These are phyloP conservation scores for Penicillium italicum DNA, from an alignment of 2,329 filamentous ascomycete species.

Conservation along the genomic window DNA sequence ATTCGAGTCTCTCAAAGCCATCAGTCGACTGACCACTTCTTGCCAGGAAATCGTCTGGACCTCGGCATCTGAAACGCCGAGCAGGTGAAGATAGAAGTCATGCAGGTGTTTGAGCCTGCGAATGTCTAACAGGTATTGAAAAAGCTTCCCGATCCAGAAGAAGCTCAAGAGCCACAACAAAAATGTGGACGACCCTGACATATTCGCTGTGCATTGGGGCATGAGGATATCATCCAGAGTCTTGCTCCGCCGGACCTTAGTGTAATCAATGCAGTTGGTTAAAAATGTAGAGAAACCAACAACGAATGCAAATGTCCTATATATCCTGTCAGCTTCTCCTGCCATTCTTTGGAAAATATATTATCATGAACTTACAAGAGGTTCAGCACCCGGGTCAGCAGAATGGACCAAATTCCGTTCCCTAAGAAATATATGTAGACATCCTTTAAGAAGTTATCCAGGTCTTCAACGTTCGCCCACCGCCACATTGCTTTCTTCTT, in stretches of 20 bases:
- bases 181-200: constrained; percentile 73
- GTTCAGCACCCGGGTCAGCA: constrained; percentile 67
- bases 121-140: constrained; percentile 70
- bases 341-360: neutral
- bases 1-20: constrained; percentile 79
- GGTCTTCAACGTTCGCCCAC: constrained; percentile 86
- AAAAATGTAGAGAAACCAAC: constrained; percentile 79
- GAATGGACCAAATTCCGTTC: constrained; percentile 79
- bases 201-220: constrained; percentile 68
- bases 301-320: constrained; percentile 76
- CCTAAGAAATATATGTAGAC: constrained; percentile 85
- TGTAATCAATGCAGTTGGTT: constrained; percentile 80
- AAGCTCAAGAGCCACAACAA: constrained; percentile 80
- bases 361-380: constrained; percentile 58
- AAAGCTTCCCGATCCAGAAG: constrained; percentile 77
- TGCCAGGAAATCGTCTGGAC: constrained; percentile 96
- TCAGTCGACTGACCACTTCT: constrained; percentile 79
- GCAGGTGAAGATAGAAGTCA: constrained; percentile 77
- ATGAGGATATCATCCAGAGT: constrained; percentile 60
- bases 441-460: constrained; percentile 80
- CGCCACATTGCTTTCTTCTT: constrained; percentile 83
- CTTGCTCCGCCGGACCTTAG: constrained; percentile 64
- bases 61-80: constrained; percentile 78
- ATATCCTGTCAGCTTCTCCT: neutral
- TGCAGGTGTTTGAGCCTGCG: constrained; percentile 72